Conservation (phyloP, 2,329 filamentous ascomycete species). For the Chlorencoelia australis region DNA sequence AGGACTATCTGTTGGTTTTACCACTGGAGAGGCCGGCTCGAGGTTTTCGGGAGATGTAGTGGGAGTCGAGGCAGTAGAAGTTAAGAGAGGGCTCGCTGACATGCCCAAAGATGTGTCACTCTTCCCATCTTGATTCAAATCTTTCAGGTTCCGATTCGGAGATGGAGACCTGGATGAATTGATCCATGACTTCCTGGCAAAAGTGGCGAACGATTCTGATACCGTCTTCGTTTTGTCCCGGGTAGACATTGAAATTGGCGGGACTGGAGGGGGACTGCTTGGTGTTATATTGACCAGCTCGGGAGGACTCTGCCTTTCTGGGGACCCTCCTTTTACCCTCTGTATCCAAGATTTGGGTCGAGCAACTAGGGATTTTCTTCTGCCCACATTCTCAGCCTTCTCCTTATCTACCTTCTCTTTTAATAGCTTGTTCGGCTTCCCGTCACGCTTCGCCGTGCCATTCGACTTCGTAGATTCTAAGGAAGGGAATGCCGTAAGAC, state of each 20-base stretch:
- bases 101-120: constrained; percentile 12
- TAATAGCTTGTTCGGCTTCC: constrained; percentile 9
- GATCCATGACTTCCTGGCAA: constrained; percentile 42
- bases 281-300: constrained; percentile 19
- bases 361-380: constrained; percentile 26
- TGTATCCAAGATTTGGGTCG: constrained; percentile 28
- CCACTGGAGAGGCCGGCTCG: constrained; percentile 10
- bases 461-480: constrained; percentile 2
- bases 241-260: constrained; percentile 19
- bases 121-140: constrained; percentile 13
- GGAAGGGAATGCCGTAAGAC: constrained; percentile 1
- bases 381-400: constrained; percentile 22
- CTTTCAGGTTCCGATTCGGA: constrained; percentile 25
- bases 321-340: constrained; percentile 23
- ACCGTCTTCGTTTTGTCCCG: constrained; percentile 35
- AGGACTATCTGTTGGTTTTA: constrained; percentile 15
- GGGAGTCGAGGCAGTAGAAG: constrained; percentile 11
- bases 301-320: constrained; percentile 18
- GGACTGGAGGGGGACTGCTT: constrained; percentile 27
- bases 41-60: constrained; percentile 14
- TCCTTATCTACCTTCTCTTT: constrained; percentile 21
- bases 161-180: constrained; percentile 38
- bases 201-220: constrained; percentile 38
- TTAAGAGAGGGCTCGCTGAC: constrained; percentile 11
- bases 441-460: constrained; percentile 11